Evolutionary conservation across 192 early-diverging fungal genomes (phyloP).

Genomic region (Rhizoclosmatium sp.): DNA sequence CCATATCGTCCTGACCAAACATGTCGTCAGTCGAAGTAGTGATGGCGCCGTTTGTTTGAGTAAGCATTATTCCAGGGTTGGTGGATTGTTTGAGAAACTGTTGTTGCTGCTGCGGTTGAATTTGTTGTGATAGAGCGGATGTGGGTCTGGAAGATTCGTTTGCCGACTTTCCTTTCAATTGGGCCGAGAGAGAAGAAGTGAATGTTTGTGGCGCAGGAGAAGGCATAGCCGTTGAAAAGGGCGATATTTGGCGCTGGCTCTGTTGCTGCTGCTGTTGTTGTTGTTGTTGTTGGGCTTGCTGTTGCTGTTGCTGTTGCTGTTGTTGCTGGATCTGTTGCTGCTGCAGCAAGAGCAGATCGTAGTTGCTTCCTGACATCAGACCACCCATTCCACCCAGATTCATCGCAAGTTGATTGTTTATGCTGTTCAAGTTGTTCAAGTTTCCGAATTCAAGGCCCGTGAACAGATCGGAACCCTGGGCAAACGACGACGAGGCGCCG

Average conservation of each 20-base stretch:
- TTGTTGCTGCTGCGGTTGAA: constrained; percentile 6
- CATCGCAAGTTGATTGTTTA: too few relatives aligned
- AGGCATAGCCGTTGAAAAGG: neutral
- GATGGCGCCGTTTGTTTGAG: neutral
- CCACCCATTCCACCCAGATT: too few relatives aligned
- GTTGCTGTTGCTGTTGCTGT: neutral
- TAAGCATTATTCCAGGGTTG: constrained; percentile 23
- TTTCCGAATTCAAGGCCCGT: too few relatives aligned
- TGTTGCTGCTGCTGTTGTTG: constrained; percentile 13
- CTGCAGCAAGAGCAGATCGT: neutral
- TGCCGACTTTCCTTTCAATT: constrained; percentile 19
- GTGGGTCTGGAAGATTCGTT: neutral
- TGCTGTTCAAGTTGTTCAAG: too few relatives aligned
- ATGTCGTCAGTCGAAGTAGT: constrained; percentile 4
- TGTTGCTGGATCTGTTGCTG: neutral
- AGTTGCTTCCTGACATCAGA: neutral
- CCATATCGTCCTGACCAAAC: neutral
- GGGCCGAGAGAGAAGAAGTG: constrained; percentile 20
- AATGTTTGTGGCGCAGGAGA: constrained; percentile 1
- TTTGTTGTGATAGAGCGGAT: neutral
- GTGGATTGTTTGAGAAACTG: constrained; percentile 7
- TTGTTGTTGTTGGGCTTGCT: constrained; percentile 12
- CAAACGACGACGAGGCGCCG: too few relatives aligned
- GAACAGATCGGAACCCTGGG: too few relatives aligned
- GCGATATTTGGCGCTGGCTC: neutral